These are phyloP conservation scores for Candida ortonii DNA, from an alignment of 805 yeast genomes.

Conservation along the genomic window DNA sequence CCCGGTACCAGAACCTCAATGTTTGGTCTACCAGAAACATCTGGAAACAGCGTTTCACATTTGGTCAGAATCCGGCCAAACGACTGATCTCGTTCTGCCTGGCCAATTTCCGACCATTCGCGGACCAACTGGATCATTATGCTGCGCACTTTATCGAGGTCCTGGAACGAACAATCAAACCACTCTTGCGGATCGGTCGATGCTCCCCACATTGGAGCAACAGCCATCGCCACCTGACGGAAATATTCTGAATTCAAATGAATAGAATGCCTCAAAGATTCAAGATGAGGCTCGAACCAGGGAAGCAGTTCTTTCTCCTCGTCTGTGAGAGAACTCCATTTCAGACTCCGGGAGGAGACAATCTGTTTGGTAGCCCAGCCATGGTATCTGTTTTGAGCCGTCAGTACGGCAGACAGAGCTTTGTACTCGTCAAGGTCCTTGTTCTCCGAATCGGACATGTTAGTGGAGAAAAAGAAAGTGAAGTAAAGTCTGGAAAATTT, in stretches of 20 bases:
- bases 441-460: neutral
- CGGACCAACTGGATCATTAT: conserved; percentile 54
- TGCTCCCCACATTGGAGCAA: conserved; percentile 53
- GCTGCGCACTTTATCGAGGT: conserved; percentile 56
- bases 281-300: conserved; percentile 47
- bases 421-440: conserved; percentile 29
- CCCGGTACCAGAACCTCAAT: conserved; percentile 58
- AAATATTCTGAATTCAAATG: conserved; percentile 44
- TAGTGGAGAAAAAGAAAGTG: neutral
- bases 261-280: conserved; percentile 41
- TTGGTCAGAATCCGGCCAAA: conserved; percentile 39
- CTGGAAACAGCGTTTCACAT: conserved; percentile 38
- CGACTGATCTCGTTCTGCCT: conserved; percentile 39
- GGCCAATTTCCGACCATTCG: conserved; percentile 62
- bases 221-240: conserved; percentile 38
- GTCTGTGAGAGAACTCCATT: conserved; percentile 35
- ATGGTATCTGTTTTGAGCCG: conserved; percentile 34
- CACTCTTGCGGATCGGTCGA: conserved; percentile 36
- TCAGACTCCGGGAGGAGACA: conserved; percentile 32
- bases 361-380: conserved; percentile 33
- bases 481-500: neutral
- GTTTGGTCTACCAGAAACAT: conserved; percentile 34
- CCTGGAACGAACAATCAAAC: conserved; percentile 40
- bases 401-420: conserved; percentile 31
- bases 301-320: conserved; percentile 44